Percentiles rank a stretch among this genome's conserved stretches.
Evolutionary conservation across 2,329 filamentous ascomycete species (phyloP).

Genomic region (Sporothrix humicola): DNA sequence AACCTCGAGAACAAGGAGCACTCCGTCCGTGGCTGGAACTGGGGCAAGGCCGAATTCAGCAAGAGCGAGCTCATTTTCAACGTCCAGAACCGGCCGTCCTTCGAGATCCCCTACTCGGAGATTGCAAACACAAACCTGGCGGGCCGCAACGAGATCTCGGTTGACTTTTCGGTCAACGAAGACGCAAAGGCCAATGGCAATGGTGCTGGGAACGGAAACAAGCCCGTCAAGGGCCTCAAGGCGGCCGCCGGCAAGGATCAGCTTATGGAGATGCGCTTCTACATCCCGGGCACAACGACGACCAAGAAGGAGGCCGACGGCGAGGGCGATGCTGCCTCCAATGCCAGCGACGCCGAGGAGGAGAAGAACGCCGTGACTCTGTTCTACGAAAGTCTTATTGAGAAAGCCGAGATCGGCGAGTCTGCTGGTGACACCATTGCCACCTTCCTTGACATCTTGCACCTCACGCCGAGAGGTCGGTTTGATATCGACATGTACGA

Average conservation of each 20-base stretch:
- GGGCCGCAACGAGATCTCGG: conserved; percentile 95
- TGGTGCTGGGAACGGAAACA: conserved; percentile 37
- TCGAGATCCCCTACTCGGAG: conserved; percentile 96
- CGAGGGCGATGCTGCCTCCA: conserved; percentile 72
- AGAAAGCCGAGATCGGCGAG: conserved; percentile 98
- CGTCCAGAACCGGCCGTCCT: conserved; percentile 93
- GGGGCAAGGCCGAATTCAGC: conserved; percentile 96
- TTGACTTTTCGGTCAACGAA: conserved; percentile 85
- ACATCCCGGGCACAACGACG: conserved; percentile 88
- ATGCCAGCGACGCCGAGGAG: conserved; percentile 70
- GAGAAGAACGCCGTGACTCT: conserved; percentile 94
- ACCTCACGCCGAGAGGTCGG: conserved; percentile 96
- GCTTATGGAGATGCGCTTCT: conserved; percentile 98
- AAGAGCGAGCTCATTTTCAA: conserved; percentile 96
- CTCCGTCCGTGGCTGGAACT: conserved; percentile 96
- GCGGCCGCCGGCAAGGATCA: conserved; percentile 88
- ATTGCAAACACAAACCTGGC: conserved; percentile 98
- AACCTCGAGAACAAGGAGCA: conserved; percentile 92
- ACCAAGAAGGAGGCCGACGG: conserved; percentile 73
- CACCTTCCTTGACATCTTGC: conserved; percentile 93
- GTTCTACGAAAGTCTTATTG: conserved; percentile 98
- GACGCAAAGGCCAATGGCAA: conserved; percentile 73
- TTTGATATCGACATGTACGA: conserved; percentile 99
- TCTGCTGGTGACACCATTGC: conserved; percentile 98
- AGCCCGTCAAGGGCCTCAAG: conserved; percentile 82